These are phyloP conservation scores for Tirmania nivea DNA, from an alignment of 495 filamentous ascomycete genomes.

Conservation along the genomic window DNA sequence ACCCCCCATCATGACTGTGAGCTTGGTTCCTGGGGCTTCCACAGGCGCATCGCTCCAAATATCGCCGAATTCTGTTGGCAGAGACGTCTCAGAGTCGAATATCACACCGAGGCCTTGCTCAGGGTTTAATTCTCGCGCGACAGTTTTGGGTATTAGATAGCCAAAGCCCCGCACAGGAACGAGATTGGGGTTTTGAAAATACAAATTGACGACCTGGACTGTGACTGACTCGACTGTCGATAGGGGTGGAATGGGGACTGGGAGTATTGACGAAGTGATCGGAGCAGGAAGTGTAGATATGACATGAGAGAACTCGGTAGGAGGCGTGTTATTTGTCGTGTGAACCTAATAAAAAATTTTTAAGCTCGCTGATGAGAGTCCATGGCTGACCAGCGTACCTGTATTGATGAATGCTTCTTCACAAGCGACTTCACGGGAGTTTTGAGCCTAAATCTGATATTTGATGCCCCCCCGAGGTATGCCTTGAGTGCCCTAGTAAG, in stretches of 20 bases:
- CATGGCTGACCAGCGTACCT: too few relatives aligned
- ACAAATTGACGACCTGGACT: slow-evolving; percentile 82
- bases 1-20: slow-evolving; percentile 89
- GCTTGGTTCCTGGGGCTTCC: slow-evolving; percentile 42
- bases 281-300: slow-evolving; percentile 47
- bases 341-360: not conserved
- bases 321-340: not conserved
- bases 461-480: slow-evolving; percentile 25
- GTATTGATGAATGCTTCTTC: too few relatives aligned
- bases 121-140: slow-evolving; percentile 52
- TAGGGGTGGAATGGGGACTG: slow-evolving; percentile 21
- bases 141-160: slow-evolving; percentile 60
- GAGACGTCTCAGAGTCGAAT: slow-evolving; percentile 55
- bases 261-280: slow-evolving; percentile 23
- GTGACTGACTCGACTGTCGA: slow-evolving; percentile 42
- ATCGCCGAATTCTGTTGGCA: slow-evolving; percentile 6
- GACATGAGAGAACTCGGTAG: slow-evolving; percentile 32
- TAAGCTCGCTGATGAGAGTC: not conserved
- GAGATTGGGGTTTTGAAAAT: slow-evolving; percentile 42
- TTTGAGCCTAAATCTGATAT: slow-evolving; percentile 32
- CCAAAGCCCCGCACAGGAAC: slow-evolving; percentile 56
- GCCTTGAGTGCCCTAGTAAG: slow-evolving; percentile 28
- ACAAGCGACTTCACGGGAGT: slow-evolving; percentile 19
- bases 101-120: slow-evolving; percentile 74
- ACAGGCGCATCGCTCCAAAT: slow-evolving; percentile 30